Base-by-base conservation (phyloP, 1,284 basidiomycete genomes). In the Anthracocystis setariae region DNA sequence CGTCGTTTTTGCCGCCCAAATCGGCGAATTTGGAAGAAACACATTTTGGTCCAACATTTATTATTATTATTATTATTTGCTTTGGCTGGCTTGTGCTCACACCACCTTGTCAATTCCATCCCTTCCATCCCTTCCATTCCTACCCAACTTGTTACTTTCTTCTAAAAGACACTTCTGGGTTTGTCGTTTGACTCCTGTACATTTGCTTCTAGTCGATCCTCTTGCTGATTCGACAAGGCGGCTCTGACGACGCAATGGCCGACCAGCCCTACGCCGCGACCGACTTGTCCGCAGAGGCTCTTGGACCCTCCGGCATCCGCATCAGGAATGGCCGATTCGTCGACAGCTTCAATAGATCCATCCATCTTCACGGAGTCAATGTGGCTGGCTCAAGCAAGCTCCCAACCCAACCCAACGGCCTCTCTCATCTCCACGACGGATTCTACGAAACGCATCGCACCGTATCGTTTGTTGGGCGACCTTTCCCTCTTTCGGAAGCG, bases 371-470 rank as follows among this genome's bases (percentile, higher is more conserved):
- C 20, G 85, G 85, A 8, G 66, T 80, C 32, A 84, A 84, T 46
- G 63, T 85, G 0, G 77, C 78, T 9, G 84, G 83, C 3, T 72
- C 78, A 3, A 79, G 73, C 70, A 85, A 85, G 65, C 70, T 85
- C 5, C 63, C 72, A 5, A 39, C 59, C 8, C 43, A 45, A 1
- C 72, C 73, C n/a, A 64, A 73, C 39, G 72, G 72, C 2, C 60
- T 75, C n/a, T 60, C 70, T 1, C 55, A 73, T 45, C 29, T 77
- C 9, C 44, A 62, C n/a, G 59, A 70, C n/a, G 70, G 40, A 3
- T 60, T 59, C 20, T 83, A 78, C 64, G 82, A 74, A 24, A 76
- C 83, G 38, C 83, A 83, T 35, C 66, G 74, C 8, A 58, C 65
- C 3, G 74, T 84, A 3, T 77, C 74, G n/a, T 85, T 85, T 54